These are phyloP conservation scores for Podospora fimiseda DNA, from an alignment of 495 filamentous ascomycete genomes.

Conservation along the genomic window DNA sequence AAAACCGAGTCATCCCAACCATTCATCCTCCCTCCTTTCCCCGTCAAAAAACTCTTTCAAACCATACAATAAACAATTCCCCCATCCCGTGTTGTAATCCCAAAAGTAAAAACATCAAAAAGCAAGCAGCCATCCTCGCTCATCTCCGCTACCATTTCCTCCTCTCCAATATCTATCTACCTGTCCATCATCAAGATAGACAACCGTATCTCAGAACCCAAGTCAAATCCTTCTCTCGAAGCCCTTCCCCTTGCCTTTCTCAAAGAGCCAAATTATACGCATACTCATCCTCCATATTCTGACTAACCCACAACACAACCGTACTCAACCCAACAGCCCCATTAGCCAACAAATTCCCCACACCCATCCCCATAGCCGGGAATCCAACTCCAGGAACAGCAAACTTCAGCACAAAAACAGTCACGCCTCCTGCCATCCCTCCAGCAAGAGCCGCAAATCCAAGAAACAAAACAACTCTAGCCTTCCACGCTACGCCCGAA, in stretches of 20 bases:
- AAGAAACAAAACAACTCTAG: constrained; percentile 86
- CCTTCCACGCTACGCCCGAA: constrained; percentile 90
- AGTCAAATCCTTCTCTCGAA: too few species aligned
- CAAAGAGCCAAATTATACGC: constrained; percentile 89
- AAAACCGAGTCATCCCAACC: constrained; percentile 34
- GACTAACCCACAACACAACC: constrained; percentile 88
- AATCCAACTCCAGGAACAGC: constrained; percentile 70
- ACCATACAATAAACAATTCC: too few species aligned
- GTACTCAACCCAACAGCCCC: constrained; percentile 81
- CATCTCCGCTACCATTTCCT: background rate
- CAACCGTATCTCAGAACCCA: too few species aligned
- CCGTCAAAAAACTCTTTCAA: too few species aligned
- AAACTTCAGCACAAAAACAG: constrained; percentile 88
- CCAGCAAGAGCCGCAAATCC: constrained; percentile 93
- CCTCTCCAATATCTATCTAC: too few species aligned
- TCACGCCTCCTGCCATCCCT: constrained; percentile 85
- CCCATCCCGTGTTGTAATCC: too few species aligned
- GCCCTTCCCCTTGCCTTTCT: too few species aligned
- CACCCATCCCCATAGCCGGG: constrained; percentile 85
- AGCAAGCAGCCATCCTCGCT: too few species aligned
- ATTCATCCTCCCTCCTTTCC: background rate
- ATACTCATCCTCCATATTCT: constrained; percentile 99
- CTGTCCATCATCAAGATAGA: too few species aligned
- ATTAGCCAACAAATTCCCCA: constrained; percentile 88
- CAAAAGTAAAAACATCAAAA: too few species aligned